Evolutionary conservation across 306 rosid species (phyloP).

Genomic region (Oemleria cerasiformis): DNA sequence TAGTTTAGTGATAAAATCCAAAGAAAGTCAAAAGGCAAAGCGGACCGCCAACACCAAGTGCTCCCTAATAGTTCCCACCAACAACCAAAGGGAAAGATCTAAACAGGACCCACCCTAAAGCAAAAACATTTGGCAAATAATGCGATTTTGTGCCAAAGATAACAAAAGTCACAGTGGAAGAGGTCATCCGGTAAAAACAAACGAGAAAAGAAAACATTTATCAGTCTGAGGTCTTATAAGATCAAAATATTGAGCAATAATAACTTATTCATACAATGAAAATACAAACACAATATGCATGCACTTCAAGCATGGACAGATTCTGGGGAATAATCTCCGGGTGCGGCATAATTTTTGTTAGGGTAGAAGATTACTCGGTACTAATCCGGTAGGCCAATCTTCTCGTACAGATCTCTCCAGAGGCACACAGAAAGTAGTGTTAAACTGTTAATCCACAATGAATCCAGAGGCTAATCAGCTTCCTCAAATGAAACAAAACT

Average conservation of each 20-base stretch:
- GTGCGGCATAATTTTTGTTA: constrained; percentile 1
- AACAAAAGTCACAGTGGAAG: not conserved
- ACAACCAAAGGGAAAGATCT: not conserved
- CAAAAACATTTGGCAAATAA: no score
- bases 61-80: not conserved
- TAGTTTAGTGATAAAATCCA: no score
- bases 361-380: constrained; percentile 2
- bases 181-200: not conserved
- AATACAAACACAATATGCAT: constrained; percentile 12
- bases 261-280: not conserved
- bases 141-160: no score
- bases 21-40: not conserved
- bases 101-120: not conserved
- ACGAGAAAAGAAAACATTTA: not conserved
- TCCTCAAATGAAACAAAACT: constrained; percentile 41
- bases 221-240: not conserved
- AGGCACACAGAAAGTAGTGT: constrained; percentile 10
- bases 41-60: no score
- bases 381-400: constrained; percentile 14
- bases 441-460: constrained; percentile 17
- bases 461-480: constrained; percentile 29
- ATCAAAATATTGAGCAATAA: not conserved
- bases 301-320: not conserved
- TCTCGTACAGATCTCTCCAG: constrained; percentile 17
- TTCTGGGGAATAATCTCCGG: not conserved